These are phyloP conservation scores for Madurella fahalii DNA, from an alignment of 2,329 filamentous ascomycete genomes.

Conservation along the genomic window DNA sequence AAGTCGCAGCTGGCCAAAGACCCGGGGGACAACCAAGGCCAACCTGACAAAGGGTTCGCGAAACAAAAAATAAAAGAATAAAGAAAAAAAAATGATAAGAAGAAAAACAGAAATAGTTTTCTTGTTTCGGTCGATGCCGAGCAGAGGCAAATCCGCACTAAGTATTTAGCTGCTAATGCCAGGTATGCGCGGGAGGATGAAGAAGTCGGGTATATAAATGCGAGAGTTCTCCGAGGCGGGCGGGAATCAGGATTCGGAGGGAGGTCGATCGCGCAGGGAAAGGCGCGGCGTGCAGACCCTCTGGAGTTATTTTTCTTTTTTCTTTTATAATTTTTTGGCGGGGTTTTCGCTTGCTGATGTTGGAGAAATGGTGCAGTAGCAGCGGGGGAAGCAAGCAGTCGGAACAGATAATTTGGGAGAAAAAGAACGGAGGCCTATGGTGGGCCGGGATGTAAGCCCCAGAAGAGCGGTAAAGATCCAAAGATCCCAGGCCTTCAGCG, in stretches of 20 bases:
- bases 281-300: background rate
- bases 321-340: no score
- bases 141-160: background rate
- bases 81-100: background rate
- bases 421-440: background rate
- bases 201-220: no score
- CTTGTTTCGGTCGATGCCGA: conserved; percentile 1
- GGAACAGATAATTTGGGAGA: background rate
- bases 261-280: background rate
- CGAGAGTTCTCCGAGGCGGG: no score
- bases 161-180: no score
- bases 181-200: no score
- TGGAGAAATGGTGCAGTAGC: background rate
- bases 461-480: conserved; percentile 16
- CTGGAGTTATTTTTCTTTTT: no score
- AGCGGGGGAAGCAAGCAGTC: background rate
- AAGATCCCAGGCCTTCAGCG: no score
- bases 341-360: background rate
- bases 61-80: background rate
- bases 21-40: conserved; percentile 1
- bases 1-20: conserved; percentile 4
- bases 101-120: background rate
- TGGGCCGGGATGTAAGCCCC: background rate
- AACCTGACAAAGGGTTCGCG: conserved; percentile 1
- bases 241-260: background rate